Evolutionary conservation across 2,329 filamentous ascomycete genomes (phyloP), one percentile per base, ranked within the genome.

Genomic region (Pseudogymnoascus sp.): DNA sequence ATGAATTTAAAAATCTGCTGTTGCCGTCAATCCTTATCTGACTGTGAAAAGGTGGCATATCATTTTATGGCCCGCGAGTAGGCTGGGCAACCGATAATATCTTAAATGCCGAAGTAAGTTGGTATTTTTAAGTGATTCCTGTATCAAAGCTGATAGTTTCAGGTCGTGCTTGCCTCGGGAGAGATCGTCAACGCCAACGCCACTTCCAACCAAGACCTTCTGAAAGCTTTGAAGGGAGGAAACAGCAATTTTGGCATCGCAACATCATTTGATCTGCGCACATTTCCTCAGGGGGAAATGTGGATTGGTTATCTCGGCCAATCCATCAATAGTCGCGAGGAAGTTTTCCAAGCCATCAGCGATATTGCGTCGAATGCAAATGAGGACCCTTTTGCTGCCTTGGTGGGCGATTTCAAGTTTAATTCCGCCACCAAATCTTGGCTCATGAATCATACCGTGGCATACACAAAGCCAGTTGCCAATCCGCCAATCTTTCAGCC

Each of bases 211-310:
- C 64, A 76, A 0, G 82, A 85, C 63, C 74, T 87, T 5, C 85
- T 76, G 71, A 75, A 75, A 66, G 82, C 79, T 0, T 76, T 86
- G 3, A 79, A 80, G 63, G 84, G 83, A 8, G 83, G 84, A 14
- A 79, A 79, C n/a, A 82, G 79, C 71, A 84, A 83, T 69, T 84
- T 81, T 65, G 83, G 82, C 50, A 76, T 82, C 65, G 77, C 82
- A 5, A 80, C 79, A 10, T 73, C 74, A 4, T 81, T 80, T 67
- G 69, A 77, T 6, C 62, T 68, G 21, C 61, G 64, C 12, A 69
- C 67, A 18, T 63, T 68, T 44, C 21, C 59, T 1, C 63, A 67
- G 59, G 63, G 64, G 3, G 37, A 62, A n/a, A 37, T 65, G 28
- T 67, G 60, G 64, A 61, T 28, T 7, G 62, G 64, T 5, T 28